Evolutionary conservation across 139 green algal genomes (phyloP).

Genomic region (Desmodesmus armatus): DNA sequence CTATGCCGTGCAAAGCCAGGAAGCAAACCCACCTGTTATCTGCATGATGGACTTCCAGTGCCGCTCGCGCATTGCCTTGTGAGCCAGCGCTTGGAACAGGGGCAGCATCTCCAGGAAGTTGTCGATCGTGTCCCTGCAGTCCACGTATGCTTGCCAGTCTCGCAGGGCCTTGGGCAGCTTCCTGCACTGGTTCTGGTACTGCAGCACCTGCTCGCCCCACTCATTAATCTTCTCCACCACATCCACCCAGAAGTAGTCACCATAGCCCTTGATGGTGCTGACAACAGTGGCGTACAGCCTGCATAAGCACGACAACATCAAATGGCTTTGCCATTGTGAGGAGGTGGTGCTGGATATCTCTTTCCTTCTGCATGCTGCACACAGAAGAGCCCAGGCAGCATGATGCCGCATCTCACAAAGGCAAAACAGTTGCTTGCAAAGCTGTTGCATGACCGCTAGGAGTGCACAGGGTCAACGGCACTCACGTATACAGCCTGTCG

Average conservation of each 20-base stretch:
- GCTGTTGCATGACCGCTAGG: background rate
- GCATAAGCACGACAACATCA: constrained; percentile 45
- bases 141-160: constrained; percentile 91
- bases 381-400: too few relatives aligned
- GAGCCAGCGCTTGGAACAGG: constrained; percentile 85
- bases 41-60: constrained; percentile 91
- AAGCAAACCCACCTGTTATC: constrained; percentile 62
- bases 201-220: constrained; percentile 79
- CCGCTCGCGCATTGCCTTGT: constrained; percentile 79
- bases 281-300: constrained; percentile 93
- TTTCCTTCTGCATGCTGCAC: too few relatives aligned
- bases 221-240: constrained; percentile 91
- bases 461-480: background rate
- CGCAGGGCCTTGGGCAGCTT: constrained; percentile 92
- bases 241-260: constrained; percentile 91
- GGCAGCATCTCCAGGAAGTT: constrained; percentile 93
- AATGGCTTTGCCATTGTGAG: too few relatives aligned
- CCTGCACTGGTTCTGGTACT: constrained; percentile 83
- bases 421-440: background rate
- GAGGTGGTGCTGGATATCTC: too few relatives aligned
- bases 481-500: constrained; percentile 79
- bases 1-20: too few relatives aligned
- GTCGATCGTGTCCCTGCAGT: constrained; percentile 88
- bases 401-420: too few relatives aligned
- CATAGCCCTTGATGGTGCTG: constrained; percentile 89